phyloP scores from a whole-genome alignment of 192 early-diverging fungal species.

The Linnemannia schmuckeri region DNA sequence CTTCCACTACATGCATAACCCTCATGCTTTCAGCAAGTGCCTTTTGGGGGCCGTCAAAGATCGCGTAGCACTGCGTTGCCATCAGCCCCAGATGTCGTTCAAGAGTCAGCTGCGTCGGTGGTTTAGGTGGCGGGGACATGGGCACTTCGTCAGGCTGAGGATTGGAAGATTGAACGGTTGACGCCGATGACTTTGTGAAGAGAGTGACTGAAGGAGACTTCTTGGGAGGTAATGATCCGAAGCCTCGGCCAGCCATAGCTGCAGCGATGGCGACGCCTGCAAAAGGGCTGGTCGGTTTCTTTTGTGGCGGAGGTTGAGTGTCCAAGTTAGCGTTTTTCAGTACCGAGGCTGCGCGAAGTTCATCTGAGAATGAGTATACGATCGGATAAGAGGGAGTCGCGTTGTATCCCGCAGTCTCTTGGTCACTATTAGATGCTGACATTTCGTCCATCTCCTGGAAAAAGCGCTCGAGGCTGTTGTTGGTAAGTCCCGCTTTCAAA shows the following conservation, averaged over 20 bases:
- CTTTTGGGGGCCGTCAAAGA: constrained; percentile 26
- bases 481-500: constrained; percentile 18
- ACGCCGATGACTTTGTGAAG: constrained; percentile 10
- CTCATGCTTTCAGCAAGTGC: constrained; percentile 28
- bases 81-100: constrained; percentile 27
- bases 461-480: constrained; percentile 2
- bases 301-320: not conserved
- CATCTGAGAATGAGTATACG: constrained; percentile 32
- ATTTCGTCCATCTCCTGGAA: constrained; percentile 16
- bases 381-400: constrained; percentile 23
- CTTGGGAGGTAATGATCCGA: constrained; percentile 3
- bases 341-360: not conserved
- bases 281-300: constrained; percentile 24
- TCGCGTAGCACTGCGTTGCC: constrained; percentile 11
- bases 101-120: not conserved
- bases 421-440: not conserved
- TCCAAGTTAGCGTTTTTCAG: not conserved
- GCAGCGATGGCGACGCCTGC: constrained; percentile 13
- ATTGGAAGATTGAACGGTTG: not conserved
- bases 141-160: not conserved
- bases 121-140: not conserved
- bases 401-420: not conserved
- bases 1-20: constrained; percentile 6
- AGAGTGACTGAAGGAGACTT: not conserved
- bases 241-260: constrained; percentile 16